A percentile compares a stretch with the other conserved stretches of the same genome.
Conservation (phyloP, 495 filamentous ascomycete species). For the Hypoxylon fragiforme region DNA sequence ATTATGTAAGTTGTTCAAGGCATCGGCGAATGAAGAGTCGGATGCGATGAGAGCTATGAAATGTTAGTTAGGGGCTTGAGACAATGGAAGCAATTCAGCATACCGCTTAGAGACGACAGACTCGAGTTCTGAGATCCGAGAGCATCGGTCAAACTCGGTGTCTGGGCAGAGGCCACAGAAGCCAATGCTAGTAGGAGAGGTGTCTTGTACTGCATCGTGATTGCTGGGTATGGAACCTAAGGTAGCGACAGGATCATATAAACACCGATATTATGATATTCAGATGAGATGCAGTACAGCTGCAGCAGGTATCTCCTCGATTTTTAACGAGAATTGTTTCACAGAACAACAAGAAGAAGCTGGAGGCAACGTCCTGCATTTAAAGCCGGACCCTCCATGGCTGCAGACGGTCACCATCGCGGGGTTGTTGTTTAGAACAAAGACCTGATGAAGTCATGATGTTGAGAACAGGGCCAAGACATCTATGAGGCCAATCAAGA, state of each 20-base stretch:
- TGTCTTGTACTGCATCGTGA: slow-evolving; percentile 44
- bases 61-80: background rate
- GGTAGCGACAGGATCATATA: no score
- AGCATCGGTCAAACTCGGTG: slow-evolving; percentile 42
- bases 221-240: background rate
- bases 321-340: background rate
- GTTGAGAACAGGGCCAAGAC: slow-evolving; percentile 18
- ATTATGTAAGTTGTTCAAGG: slow-evolving; percentile 50
- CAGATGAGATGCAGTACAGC: background rate
- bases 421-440: slow-evolving; percentile 9
- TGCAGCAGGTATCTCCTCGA: background rate
- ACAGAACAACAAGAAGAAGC: background rate
- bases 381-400: slow-evolving; percentile 2
- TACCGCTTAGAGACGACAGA: slow-evolving; percentile 48
- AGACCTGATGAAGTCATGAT: slow-evolving; percentile 32
- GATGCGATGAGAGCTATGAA: slow-evolving; percentile 41
- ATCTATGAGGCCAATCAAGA: slow-evolving; percentile 20
- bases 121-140: slow-evolving; percentile 43
- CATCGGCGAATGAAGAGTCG: slow-evolving; percentile 43
- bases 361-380: background rate
- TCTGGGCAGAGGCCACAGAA: slow-evolving; percentile 28
- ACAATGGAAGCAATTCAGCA: background rate
- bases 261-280: no score
- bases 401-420: slow-evolving; percentile 8
- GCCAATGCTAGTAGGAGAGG: slow-evolving; percentile 34